phyloP scores from a whole-genome alignment of 1,284 basidiomycete species.

The Thelephora terrestris region DNA sequence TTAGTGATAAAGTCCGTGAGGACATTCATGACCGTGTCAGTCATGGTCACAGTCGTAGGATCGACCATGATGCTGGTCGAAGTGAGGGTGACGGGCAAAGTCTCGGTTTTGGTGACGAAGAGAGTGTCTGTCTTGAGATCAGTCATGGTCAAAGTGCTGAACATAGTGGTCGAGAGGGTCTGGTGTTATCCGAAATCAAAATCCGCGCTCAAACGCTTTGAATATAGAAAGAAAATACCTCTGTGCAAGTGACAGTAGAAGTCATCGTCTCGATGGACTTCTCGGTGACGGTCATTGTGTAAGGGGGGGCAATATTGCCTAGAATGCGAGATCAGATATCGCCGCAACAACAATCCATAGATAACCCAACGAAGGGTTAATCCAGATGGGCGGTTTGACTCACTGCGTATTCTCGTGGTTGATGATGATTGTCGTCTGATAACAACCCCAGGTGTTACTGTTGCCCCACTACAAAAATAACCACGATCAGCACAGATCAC shows the following conservation, averaged over 20 bases:
- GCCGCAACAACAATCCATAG: neutral
- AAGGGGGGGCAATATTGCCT: slow-evolving; percentile 9
- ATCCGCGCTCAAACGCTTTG: slow-evolving; percentile 20
- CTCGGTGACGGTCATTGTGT: slow-evolving; percentile 25
- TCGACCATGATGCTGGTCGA: slow-evolving; percentile 20
- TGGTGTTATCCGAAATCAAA: slow-evolving; percentile 34
- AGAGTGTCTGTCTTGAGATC: slow-evolving; percentile 43
- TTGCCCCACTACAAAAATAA: slow-evolving; percentile 5
- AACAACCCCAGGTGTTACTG: slow-evolving; percentile 44
- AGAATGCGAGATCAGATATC: neutral
- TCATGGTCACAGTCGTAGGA: slow-evolving; percentile 39
- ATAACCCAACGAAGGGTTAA: slow-evolving; percentile 1
- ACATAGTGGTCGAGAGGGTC: slow-evolving; percentile 48
- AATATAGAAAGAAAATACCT: slow-evolving; percentile 13
- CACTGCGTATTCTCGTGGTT: slow-evolving; percentile 24
- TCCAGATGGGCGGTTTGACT: slow-evolving; percentile 13
- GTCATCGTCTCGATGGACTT: slow-evolving; percentile 24
- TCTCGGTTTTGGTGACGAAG: slow-evolving; percentile 37
- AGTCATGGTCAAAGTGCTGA: slow-evolving; percentile 56
- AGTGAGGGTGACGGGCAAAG: slow-evolving; percentile 18
- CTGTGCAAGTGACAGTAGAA: slow-evolving; percentile 12
- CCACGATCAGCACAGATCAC: neutral
- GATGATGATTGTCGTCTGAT: slow-evolving; percentile 51
- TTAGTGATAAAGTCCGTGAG: slow-evolving; percentile 31
- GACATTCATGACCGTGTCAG: slow-evolving; percentile 34